Evolutionary conservation across 495 filamentous ascomycete genomes (phyloP).

Genomic region (Terfezia claveryi): DNA sequence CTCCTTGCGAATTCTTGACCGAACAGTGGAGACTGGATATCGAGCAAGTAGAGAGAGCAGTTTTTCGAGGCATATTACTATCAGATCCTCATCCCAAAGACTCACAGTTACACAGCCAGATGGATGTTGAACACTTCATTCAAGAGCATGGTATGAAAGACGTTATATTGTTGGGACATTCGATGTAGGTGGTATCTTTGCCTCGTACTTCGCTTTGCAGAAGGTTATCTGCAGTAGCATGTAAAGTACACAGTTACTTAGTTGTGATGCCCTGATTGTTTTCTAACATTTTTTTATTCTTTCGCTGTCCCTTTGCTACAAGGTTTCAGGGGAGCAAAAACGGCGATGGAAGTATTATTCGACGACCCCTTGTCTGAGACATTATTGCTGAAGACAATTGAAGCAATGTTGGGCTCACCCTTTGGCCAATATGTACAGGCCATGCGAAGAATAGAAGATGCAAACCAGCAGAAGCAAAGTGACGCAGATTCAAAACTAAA

Average conservation of each 20-base stretch:
- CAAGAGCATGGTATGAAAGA: conserved; percentile 43
- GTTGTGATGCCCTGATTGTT: conserved; percentile 1
- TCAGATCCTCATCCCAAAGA: conserved; percentile 52
- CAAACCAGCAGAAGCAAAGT: conserved; percentile 38
- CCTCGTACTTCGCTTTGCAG: no score
- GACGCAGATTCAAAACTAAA: conserved; percentile 65
- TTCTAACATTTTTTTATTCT: background rate
- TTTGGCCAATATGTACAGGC: conserved; percentile 67
- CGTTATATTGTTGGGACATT: conserved; percentile 72
- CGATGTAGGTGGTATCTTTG: conserved; percentile 40
- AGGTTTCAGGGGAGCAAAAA: conserved; percentile 61
- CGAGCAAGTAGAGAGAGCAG: conserved; percentile 84
- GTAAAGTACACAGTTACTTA: background rate
- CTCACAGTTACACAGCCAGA: conserved; percentile 57
- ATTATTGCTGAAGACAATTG: conserved; percentile 77
- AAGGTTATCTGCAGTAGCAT: background rate
- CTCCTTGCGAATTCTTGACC: conserved; percentile 87
- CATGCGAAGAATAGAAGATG: conserved; percentile 60
- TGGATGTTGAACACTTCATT: conserved; percentile 58
- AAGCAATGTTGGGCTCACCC: conserved; percentile 44
- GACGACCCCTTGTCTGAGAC: conserved; percentile 39
- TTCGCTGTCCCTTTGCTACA: background rate
- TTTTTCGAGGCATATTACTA: conserved; percentile 98
- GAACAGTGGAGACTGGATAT: conserved; percentile 71
- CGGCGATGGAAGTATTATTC: conserved; percentile 66